Percentiles rank a stretch among this genome's conserved stretches.
Evolutionary conservation across 139 green algal species (phyloP).

Genomic region (Microglena sp.): DNA sequence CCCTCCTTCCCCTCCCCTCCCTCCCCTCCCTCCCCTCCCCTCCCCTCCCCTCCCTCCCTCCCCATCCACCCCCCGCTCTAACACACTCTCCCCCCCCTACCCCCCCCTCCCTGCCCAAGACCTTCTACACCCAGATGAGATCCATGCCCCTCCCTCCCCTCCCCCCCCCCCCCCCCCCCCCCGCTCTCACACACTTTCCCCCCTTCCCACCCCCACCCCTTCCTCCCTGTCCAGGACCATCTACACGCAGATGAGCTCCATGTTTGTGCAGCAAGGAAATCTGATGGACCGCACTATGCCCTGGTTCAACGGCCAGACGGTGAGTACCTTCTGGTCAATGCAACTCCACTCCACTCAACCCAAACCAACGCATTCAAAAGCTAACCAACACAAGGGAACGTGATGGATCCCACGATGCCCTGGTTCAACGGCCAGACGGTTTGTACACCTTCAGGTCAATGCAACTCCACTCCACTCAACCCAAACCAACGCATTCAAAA

Average conservation of each 20-base stretch:
- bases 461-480: no score
- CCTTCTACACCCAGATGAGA: slow-evolving; percentile 85
- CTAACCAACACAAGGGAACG: no score
- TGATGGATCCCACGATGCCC: no score
- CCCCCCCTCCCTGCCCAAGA: slow-evolving; percentile 30
- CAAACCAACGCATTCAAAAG: no score
- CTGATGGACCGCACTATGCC: slow-evolving; percentile 59
- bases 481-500: no score
- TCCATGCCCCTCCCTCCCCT: slow-evolving; percentile 33
- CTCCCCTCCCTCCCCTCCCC: neutral
- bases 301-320: neutral
- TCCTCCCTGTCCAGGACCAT: slow-evolving; percentile 50
- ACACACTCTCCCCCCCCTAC: neutral
- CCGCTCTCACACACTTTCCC: neutral
- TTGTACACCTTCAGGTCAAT: no score
- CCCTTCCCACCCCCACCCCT: neutral
- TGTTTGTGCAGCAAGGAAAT: slow-evolving; percentile 82
- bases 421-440: no score
- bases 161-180: neutral
- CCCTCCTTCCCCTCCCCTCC: neutral
- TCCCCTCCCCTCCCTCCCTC: neutral
- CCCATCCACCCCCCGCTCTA: slow-evolving; percentile 8
- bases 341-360: no score
- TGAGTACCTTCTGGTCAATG: neutral
- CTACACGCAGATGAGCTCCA: slow-evolving; percentile 82